phyloP scores from a whole-genome alignment of 2,329 filamentous ascomycete genomes.

The Sarocladiaceae sp. region DNA sequence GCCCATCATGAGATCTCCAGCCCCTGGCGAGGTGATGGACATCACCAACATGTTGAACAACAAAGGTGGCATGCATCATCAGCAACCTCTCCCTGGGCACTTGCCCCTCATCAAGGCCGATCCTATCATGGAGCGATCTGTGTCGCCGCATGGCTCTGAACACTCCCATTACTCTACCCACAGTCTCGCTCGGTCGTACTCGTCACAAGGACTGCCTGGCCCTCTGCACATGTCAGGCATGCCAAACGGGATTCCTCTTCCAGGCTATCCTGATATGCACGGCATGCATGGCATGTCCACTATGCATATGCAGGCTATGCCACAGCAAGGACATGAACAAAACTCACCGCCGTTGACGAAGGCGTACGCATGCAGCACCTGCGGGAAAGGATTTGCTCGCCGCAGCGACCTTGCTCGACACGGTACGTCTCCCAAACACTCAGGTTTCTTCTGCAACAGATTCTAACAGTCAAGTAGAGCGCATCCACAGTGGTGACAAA shows the following conservation, averaged over 20 bases:
- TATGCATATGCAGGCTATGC: constrained; percentile 34
- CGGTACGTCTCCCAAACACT: constrained; percentile 63
- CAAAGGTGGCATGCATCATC: constrained; percentile 36
- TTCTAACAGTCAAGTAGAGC: constrained; percentile 60
- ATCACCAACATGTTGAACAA: constrained; percentile 51
- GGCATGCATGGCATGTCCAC: constrained; percentile 31
- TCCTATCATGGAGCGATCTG: constrained; percentile 46
- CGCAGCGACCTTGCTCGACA: constrained; percentile 92
- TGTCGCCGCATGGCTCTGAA: constrained; percentile 57
- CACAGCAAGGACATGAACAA: constrained; percentile 23
- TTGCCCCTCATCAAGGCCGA: constrained; percentile 30
- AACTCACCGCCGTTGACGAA: constrained; percentile 43
- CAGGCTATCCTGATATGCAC: constrained; percentile 31
- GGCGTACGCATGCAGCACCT: constrained; percentile 85
- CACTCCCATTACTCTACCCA: constrained; percentile 53
- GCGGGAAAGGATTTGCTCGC: constrained; percentile 86
- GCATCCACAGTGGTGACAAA: constrained; percentile 87
- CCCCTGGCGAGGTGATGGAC: constrained; percentile 46
- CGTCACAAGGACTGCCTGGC: constrained; percentile 50
- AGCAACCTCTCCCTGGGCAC: constrained; percentile 23
- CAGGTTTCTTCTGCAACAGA: too few relatives aligned
- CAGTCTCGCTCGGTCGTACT: constrained; percentile 45
- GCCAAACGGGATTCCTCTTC: constrained; percentile 40
- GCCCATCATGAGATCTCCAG: constrained; percentile 37
- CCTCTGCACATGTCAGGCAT: constrained; percentile 41